Evolutionary conservation across 2,329 filamentous ascomycete genomes (phyloP), one percentile per base, ranked within the genome.

Genomic region (Periconia macrospinosa): DNA sequence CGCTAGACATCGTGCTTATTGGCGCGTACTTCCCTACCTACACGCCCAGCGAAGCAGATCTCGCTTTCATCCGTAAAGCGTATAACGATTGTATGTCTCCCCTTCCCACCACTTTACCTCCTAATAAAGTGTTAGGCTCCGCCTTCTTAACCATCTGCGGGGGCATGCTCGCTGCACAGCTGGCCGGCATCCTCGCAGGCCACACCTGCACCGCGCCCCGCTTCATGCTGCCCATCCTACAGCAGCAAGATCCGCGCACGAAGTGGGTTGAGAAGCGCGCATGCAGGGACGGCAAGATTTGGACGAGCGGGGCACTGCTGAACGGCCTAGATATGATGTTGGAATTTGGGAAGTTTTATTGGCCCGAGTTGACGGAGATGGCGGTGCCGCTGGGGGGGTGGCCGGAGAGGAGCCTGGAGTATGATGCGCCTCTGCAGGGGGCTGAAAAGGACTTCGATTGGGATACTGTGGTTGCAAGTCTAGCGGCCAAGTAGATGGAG

Each of bases 1-100:
- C 66, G 1, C 65, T 79, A 6, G 77, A 79, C 53, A 71, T 78
- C 47, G 70, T 73, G n/a, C 66, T 79, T 41, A 73, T 78, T 51
- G 76, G 77, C 0, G 76, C 77, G 6, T 61, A 70, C 33, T 37
- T 63, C 11, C 3, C 55, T 1, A 46, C 40, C 2, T 73, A 78
- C 49, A 52, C 56, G 5, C 60, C 64, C 3, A 75, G 46, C 15
- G 63, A 68, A 11, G 55, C 58, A 3, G 76, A 79, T 49, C 54
- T 74, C 2, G 62, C 59, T 7, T 79, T 71, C 56, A 57, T 77
- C 37, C 73, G 70, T 45, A 73, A 76, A 53, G 52, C 61, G 8
- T 72, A 69, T 57, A 61, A 67, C 0, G 54, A 67, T 9, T 75
- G n/a, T n/a, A n/a, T n/a, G n/a, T n/a, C n/a, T n/a, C n/a, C n/a